Evolutionary conservation across 2,329 filamentous ascomycete species (phyloP).

Genomic region (Paraphoma sp.): DNA sequence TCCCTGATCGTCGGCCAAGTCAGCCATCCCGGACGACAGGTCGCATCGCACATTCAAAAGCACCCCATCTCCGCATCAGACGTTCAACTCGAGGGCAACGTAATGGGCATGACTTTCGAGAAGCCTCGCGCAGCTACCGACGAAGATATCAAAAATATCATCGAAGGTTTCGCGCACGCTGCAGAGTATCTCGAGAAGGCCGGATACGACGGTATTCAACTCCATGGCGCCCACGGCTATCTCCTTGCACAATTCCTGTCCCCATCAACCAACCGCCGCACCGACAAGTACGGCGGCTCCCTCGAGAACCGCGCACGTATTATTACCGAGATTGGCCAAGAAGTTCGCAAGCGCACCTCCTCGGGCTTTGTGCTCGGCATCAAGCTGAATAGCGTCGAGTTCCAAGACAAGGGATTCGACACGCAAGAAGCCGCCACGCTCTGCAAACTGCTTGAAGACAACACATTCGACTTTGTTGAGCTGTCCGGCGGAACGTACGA

Average conservation of each 20-base stretch:
- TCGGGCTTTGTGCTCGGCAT: conserved; percentile 58
- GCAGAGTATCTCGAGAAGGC: conserved; percentile 68
- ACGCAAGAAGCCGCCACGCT: conserved; percentile 59
- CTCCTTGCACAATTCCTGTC: conserved; percentile 56
- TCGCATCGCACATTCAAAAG: conserved; percentile 52
- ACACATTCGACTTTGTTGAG: conserved; percentile 64
- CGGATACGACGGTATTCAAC: conserved; percentile 62
- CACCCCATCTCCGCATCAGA: conserved; percentile 60
- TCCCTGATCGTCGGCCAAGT: conserved; percentile 67
- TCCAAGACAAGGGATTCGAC: conserved; percentile 60
- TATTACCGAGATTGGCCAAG: conserved; percentile 50
- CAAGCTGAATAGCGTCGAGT: conserved; percentile 66
- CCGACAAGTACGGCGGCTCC: conserved; percentile 54
- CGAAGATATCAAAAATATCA: conserved; percentile 62
- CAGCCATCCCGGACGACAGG: conserved; percentile 68
- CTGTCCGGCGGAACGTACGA: conserved; percentile 68
- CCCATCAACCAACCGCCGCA: conserved; percentile 50
- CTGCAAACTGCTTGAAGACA: conserved; percentile 57
- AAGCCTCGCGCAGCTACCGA: conserved; percentile 62
- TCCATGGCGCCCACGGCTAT: conserved; percentile 56
- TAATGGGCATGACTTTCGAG: conserved; percentile 58
- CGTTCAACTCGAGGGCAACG: conserved; percentile 39
- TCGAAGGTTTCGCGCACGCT: conserved; percentile 67
- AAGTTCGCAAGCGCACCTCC: conserved; percentile 45
- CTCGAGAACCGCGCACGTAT: conserved; percentile 52